A percentile compares a stretch with the other conserved stretches of the same genome.
These are phyloP conservation scores for Lentinula sp. DNA, from an alignment of 768 basidiomycete genomes.

Conservation along the genomic window DNA sequence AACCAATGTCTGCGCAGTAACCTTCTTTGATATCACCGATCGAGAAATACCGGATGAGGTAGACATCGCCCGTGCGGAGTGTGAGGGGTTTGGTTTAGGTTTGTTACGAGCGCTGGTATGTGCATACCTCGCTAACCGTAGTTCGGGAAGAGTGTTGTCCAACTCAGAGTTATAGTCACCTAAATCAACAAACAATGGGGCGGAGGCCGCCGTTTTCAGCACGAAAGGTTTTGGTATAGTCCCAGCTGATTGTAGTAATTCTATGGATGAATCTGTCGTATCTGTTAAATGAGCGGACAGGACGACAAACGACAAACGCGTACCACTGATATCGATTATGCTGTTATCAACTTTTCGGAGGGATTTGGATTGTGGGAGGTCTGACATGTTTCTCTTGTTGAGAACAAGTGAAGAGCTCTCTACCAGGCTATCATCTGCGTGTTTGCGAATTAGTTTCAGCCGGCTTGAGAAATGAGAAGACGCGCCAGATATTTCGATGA, in stretches of 20 bases:
- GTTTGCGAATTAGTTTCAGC: neutral
- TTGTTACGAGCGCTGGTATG: neutral
- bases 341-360: neutral
- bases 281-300: neutral
- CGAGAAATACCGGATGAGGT: neutral
- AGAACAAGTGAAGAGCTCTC: neutral
- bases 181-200: neutral
- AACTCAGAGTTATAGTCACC: slow-evolving; percentile 3
- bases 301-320: neutral
- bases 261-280: neutral
- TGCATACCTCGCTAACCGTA: neutral
- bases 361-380: too few species aligned
- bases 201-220: neutral
- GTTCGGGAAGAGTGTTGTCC: neutral
- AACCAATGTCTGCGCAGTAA: neutral
- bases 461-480: neutral
- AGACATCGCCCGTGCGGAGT: neutral
- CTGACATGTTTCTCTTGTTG: neutral
- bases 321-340: slow-evolving; percentile 8
- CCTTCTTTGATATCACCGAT: neutral
- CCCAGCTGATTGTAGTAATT: neutral
- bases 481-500: slow-evolving; percentile 3
- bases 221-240: neutral
- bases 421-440: neutral
- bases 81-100: neutral